Percentiles rank a stretch among this genome's conserved stretches.
phyloP scores from a whole-genome alignment of 495 filamentous ascomycete species.

The Gamarada debralockiae region DNA sequence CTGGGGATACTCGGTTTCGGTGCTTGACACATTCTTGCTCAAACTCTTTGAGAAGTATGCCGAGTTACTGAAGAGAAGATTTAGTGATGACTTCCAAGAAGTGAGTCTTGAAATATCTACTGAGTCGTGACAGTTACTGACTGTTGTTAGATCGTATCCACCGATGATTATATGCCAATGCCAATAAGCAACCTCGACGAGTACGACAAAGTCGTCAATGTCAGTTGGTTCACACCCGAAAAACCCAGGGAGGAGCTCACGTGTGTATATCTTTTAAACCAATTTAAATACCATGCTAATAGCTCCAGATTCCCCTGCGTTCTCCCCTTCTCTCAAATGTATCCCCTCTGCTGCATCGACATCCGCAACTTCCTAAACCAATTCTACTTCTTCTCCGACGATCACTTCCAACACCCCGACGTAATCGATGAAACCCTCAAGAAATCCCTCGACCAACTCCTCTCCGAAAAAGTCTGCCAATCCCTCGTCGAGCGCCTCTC shows the following conservation, averaged over 20 bases:
- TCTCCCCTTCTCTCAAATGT: conserved; percentile 98
- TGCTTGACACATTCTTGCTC: conserved; percentile 77
- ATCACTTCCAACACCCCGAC: conserved; percentile 82
- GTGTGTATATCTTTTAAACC: conserved; percentile 45
- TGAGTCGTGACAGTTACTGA: conserved; percentile 5
- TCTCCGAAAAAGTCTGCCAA: conserved; percentile 85
- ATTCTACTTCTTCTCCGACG: conserved; percentile 92
- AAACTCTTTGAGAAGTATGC: conserved; percentile 90
- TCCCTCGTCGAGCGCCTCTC: conserved; percentile 82
- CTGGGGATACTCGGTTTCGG: conserved; percentile 82
- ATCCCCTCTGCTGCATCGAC: conserved; percentile 94
- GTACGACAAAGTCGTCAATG: conserved; percentile 89
- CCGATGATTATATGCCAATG: conserved; percentile 99
- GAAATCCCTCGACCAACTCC: conserved; percentile 81
- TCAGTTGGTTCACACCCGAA: conserved; percentile 89
- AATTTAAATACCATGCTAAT: neutral
- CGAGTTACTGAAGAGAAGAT: conserved; percentile 82
- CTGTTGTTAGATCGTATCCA: conserved; percentile 71
- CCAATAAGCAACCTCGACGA: conserved; percentile 83
- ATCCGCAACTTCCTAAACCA: conserved; percentile 95
- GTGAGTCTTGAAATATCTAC: conserved; percentile 33
- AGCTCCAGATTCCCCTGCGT: conserved; percentile 75
- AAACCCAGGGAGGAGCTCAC: conserved; percentile 68
- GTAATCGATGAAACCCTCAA: conserved; percentile 87
- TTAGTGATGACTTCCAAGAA: conserved; percentile 91